These are phyloP conservation scores for Trypethelium eluteriae DNA, from an alignment of 495 filamentous ascomycete species.

Conservation along the genomic window DNA sequence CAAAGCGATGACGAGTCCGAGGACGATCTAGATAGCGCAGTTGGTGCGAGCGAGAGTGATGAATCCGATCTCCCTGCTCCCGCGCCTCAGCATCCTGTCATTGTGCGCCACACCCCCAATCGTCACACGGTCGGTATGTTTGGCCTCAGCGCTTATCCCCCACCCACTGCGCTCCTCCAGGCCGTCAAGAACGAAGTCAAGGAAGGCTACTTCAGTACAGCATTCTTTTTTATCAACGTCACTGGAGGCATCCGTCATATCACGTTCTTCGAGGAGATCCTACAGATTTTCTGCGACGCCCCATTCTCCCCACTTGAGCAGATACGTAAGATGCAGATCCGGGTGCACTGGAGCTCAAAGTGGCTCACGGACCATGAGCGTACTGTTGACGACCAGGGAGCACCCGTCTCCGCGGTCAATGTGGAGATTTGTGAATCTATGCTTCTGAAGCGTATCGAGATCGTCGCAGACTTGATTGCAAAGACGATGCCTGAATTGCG, in stretches of 20 bases:
- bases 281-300: background rate
- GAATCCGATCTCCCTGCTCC: background rate
- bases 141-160: background rate
- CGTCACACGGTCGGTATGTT: background rate
- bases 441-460: background rate
- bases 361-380: background rate
- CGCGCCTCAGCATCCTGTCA: background rate
- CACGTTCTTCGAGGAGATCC: background rate
- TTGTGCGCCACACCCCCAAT: background rate
- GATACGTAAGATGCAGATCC: slow-evolving; percentile 1
- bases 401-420: background rate
- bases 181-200: background rate
- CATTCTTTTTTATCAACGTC: background rate
- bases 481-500: background rate
- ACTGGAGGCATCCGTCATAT: background rate
- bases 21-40: background rate
- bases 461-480: background rate
- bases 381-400: background rate
- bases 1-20: background rate
- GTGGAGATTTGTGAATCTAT: background rate
- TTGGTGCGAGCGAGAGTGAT: background rate
- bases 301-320: background rate
- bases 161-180: background rate
- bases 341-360: background rate
- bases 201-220: background rate